Evolutionary conservation across 257 asterid species (phyloP).

Genomic region (Solanum arcanum): DNA sequence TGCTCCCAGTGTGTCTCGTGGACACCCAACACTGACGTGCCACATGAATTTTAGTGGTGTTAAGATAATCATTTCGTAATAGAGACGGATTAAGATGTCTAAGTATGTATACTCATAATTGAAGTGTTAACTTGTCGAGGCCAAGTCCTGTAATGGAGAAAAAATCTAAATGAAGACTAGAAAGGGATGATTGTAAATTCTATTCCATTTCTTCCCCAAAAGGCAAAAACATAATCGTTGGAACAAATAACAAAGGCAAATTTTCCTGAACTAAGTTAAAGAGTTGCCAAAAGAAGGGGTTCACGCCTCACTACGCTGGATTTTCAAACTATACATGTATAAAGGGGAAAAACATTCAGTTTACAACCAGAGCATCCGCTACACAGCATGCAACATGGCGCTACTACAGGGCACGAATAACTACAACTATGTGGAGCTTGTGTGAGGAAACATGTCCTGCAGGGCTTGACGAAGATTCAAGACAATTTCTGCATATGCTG

Average conservation of each 20-base stretch:
- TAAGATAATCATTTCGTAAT: not conserved
- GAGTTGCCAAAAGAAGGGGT: not conserved
- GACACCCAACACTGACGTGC: not conserved
- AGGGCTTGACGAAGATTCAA: constrained; percentile 66
- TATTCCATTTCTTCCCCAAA: not conserved
- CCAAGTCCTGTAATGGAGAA: not conserved
- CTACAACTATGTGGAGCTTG: constrained; percentile 15
- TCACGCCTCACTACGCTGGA: not conserved
- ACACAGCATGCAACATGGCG: not conserved
- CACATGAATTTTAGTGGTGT: not conserved
- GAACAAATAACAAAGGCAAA: not conserved
- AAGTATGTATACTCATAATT: not conserved
- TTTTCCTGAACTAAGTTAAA: not conserved
- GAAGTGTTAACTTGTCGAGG: not conserved
- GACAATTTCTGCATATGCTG: constrained; percentile 95
- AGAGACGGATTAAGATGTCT: not conserved
- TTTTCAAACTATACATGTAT: not conserved
- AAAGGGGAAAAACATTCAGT: not conserved
- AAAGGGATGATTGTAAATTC: not conserved
- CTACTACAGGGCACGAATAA: not conserved
- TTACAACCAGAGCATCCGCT: not conserved
- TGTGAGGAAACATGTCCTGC: constrained; percentile 35
- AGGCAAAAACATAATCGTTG: not conserved
- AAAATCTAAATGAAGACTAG: not conserved
- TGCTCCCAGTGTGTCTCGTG: not conserved